Percentiles rank a stretch among this genome's conserved stretches.
Evolutionary conservation across 2,329 filamentous ascomycete species (phyloP).

Genomic region (Fonsecaea pedrosoi): DNA sequence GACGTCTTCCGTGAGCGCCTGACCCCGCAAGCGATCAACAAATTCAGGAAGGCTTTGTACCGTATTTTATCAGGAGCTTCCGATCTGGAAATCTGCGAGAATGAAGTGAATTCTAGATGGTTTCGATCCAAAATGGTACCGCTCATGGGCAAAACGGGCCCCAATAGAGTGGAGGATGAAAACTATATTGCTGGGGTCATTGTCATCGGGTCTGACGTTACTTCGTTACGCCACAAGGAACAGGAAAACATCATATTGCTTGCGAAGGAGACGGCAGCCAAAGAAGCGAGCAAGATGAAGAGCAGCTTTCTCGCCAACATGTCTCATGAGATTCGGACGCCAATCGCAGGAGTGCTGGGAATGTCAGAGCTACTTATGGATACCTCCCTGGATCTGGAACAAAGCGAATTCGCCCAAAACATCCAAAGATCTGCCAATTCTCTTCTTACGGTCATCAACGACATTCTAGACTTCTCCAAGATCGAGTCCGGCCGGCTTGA

Average conservation of each 20-base stretch:
- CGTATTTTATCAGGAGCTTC: slow-evolving; percentile 68
- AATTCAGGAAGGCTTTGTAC: slow-evolving; percentile 61
- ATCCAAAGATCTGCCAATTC: slow-evolving; percentile 80
- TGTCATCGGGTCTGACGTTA: slow-evolving; percentile 80
- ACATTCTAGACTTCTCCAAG: slow-evolving; percentile 83
- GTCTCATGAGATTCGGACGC: slow-evolving; percentile 80
- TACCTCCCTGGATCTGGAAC: slow-evolving; percentile 71
- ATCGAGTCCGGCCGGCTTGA: slow-evolving; percentile 78
- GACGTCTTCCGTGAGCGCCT: slow-evolving; percentile 38
- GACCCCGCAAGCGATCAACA: not conserved
- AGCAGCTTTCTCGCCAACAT: slow-evolving; percentile 80
- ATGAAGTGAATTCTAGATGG: slow-evolving; percentile 67
- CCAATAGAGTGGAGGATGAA: slow-evolving; percentile 59
- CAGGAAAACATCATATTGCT: slow-evolving; percentile 73
- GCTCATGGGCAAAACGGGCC: slow-evolving; percentile 63
- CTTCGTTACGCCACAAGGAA: slow-evolving; percentile 71
- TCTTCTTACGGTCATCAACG: slow-evolving; percentile 79
- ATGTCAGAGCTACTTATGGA: slow-evolving; percentile 78
- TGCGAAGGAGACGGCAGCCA: slow-evolving; percentile 78
- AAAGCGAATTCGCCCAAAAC: slow-evolving; percentile 76
- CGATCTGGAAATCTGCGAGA: slow-evolving; percentile 69
- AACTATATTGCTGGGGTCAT: slow-evolving; percentile 72
- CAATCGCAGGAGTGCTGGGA: slow-evolving; percentile 79
- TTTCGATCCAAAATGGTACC: slow-evolving; percentile 76
- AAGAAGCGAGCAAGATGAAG: slow-evolving; percentile 80